phyloP scores from a whole-genome alignment of 2,329 filamentous ascomycete species.

The Neocucurbitaria cava region DNA sequence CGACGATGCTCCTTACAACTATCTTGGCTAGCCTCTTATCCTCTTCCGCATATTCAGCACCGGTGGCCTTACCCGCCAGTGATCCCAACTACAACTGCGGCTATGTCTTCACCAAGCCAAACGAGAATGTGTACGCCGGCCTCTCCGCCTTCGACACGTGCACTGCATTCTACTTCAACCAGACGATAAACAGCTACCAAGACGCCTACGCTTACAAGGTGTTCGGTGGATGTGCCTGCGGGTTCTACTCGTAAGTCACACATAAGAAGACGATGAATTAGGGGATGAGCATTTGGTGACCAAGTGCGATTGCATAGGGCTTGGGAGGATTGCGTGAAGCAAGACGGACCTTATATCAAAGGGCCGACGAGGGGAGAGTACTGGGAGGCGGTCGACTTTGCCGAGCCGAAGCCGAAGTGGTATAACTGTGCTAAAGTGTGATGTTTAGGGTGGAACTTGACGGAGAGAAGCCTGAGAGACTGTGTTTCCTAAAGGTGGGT shows the following conservation, averaged over 20 bases:
- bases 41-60: neutral
- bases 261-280: neutral
- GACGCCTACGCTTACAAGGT: slow-evolving; percentile 13
- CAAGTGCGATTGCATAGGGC: neutral
- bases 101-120: slow-evolving; percentile 9
- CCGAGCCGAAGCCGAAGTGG: slow-evolving; percentile 18
- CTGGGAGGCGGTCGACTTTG: slow-evolving; percentile 13
- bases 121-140: slow-evolving; percentile 7
- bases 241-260: slow-evolving; percentile 6
- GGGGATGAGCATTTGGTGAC: neutral
- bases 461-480: neutral
- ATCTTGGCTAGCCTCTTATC: neutral
- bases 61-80: too few species aligned
- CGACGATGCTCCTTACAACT: neutral
- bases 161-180: slow-evolving; percentile 11
- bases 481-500: neutral
- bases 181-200: slow-evolving; percentile 5
- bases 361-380: slow-evolving; percentile 8
- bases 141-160: slow-evolving; percentile 3
- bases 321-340: slow-evolving; percentile 3
- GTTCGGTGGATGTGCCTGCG: slow-evolving; percentile 9
- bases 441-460: neutral
- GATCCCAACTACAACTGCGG: slow-evolving; percentile 9
- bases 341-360: slow-evolving; percentile 1
- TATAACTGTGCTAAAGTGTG: slow-evolving; percentile 11